Conservation (phyloP, 2,329 filamentous ascomycete genomes). For the Trichoderma sp. region DNA sequence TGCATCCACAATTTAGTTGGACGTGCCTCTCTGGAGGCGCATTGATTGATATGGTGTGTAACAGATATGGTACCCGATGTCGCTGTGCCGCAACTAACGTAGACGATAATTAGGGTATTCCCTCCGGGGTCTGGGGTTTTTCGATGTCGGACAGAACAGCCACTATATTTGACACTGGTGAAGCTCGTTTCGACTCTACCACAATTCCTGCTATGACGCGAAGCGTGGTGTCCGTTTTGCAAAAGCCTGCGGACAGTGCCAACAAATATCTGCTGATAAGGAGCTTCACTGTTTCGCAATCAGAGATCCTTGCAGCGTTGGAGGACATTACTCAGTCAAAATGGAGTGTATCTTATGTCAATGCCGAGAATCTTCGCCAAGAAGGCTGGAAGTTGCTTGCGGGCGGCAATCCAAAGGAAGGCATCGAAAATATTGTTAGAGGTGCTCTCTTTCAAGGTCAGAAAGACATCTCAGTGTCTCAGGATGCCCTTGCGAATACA, state of each 20-base stretch:
- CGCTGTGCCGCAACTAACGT: not conserved
- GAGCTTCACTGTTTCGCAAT: not conserved
- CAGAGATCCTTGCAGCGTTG: not conserved
- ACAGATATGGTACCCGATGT: not conserved
- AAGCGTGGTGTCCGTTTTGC: not conserved
- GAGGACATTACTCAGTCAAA: not conserved
- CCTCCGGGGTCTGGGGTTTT: not conserved
- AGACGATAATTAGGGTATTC: not conserved
- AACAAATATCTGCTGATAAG: not conserved
- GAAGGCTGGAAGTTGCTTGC: not conserved
- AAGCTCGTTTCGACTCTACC: not conserved
- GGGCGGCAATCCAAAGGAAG: not conserved
- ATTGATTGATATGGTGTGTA: not conserved
- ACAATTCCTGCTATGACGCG: not conserved
- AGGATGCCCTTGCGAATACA: not conserved
- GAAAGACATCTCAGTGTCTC: not conserved
- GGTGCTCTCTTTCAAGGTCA: not conserved
- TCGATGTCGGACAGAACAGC: not conserved
- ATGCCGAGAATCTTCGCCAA: not conserved
- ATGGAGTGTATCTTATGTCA: not conserved
- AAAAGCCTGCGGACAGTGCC: not conserved
- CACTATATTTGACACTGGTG: not conserved
- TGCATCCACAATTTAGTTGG: not conserved
- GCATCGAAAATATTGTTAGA: not conserved
- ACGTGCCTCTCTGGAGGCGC: not conserved